Evolutionary conservation across 2,329 filamentous ascomycete genomes (phyloP), one percentile per base, ranked within the genome.

Genomic region (Fusarium sp.): DNA sequence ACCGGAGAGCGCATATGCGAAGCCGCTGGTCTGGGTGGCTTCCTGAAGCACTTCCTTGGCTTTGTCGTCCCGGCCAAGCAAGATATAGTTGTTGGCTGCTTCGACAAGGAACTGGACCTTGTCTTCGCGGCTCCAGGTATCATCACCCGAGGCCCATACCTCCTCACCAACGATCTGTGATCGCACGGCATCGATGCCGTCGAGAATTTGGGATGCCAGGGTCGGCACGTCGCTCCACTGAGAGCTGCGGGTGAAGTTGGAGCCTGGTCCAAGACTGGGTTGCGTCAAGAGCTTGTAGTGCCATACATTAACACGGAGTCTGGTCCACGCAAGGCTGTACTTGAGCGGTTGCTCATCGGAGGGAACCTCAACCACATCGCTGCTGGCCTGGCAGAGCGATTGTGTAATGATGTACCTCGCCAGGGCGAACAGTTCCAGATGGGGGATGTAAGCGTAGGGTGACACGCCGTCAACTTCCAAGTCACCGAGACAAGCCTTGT

Each of bases 391-490:
- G 1, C 66, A 33, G 16, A 82, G 63, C 6, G 67, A 69, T 6
- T 71, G 69, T 2, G 82, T 81, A 64, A 91, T 85, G 31, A 89
- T 81, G 72, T 85, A 85, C 29, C 85, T 83, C 4, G 95, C 94
- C 8, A 98, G 85, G 73, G 91, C 92, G 71, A 98, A 93, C 1
- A 98, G 88, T 80, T 98, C 95, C 16, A 98, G 87, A 74, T 93
- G 89, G 1, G 95, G 95, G 22, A 95, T 95, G 67, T 97, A 88
- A 57, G 92, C 90, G 82, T 98, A 99, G 0, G 94, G 93, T 0
- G 94, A 92, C 54, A 97, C 92, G 13, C 97, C 97, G 81, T 99
- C 97, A 1, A 95, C 88, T 27, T 92, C 90, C 10, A 98, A 87
- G 18, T 89, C 90, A 3, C 84, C 84, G n/a, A 97, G 85, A 61